Evolutionary conservation across 2,329 filamentous ascomycete genomes (phyloP).

Genomic region (Aureobasidium mangrovei): DNA sequence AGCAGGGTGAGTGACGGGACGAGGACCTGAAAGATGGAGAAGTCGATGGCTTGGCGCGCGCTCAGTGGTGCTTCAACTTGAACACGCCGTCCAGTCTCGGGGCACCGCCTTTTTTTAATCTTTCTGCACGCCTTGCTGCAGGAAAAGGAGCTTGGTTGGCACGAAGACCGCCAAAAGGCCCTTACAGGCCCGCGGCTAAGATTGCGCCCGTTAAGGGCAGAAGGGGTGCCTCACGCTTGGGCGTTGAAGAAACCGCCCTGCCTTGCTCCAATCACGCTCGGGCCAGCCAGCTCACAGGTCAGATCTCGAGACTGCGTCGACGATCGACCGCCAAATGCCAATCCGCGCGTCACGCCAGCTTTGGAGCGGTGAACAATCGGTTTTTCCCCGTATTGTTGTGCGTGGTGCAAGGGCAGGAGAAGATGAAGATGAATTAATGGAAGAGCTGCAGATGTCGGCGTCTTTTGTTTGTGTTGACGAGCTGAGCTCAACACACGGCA

Average conservation of each 20-base stretch:
- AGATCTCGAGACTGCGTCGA: constrained; percentile 3
- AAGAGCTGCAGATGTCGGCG: neutral
- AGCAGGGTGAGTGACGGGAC: constrained; percentile 1
- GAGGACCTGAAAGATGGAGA: constrained; percentile 3
- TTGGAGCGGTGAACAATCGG: constrained; percentile 13
- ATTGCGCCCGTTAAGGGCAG: constrained; percentile 14
- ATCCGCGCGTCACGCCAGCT: constrained; percentile 13
- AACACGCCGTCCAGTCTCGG: constrained; percentile 3
- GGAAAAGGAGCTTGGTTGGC: constrained; percentile 12
- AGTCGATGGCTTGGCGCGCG: constrained; percentile 6
- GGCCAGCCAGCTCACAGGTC: constrained; percentile 1
- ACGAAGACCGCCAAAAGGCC: constrained; percentile 9
- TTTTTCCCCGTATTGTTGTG: neutral
- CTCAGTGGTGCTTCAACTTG: constrained; percentile 3
- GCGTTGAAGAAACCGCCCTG: constrained; percentile 11
- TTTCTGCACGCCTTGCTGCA: constrained; percentile 12
- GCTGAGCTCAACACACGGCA: neutral
- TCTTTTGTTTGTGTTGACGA: constrained; percentile 9
- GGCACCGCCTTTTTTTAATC: constrained; percentile 13
- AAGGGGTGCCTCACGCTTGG: constrained; percentile 14
- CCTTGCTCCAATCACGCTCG: constrained; percentile 11
- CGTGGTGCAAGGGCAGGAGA: neutral
- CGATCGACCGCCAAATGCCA: constrained; percentile 12
- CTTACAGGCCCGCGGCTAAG: constrained; percentile 12
- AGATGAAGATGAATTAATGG: neutral